Conservation (phyloP, 2,329 filamentous ascomycete species). For the Xylariaceae sp. region DNA sequence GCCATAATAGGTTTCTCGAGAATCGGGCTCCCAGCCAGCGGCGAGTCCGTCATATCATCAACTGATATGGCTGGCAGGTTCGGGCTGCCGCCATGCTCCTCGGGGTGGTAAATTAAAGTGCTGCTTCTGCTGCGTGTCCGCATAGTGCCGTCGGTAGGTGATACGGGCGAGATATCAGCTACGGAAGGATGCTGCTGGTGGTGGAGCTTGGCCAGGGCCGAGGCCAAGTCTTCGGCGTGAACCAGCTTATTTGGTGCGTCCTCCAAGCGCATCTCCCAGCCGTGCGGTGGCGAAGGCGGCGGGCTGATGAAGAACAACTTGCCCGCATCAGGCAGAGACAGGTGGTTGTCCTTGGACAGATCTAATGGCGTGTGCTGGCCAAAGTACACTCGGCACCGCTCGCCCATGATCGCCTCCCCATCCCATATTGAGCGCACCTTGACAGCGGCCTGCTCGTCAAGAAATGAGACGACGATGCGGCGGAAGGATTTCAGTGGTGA, state of each 20-base stretch:
- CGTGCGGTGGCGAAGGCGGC: constrained; percentile 63
- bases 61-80: constrained; percentile 62
- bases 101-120: constrained; percentile 62
- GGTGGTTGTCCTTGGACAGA: constrained; percentile 48
- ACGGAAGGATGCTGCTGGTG: constrained; percentile 35
- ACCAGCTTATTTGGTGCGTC: constrained; percentile 67
- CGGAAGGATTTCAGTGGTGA: constrained; percentile 78
- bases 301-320: constrained; percentile 72
- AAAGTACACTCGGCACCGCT: constrained; percentile 65
- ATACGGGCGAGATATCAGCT: constrained; percentile 32
- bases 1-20: constrained; percentile 49
- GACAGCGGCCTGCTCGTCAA: constrained; percentile 64
- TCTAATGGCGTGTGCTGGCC: constrained; percentile 58
- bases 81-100: constrained; percentile 51
- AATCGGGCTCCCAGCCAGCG: constrained; percentile 37
- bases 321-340: constrained; percentile 63
- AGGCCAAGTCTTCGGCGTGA: constrained; percentile 64
- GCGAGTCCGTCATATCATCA: constrained; percentile 61
- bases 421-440: constrained; percentile 69
- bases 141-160: constrained; percentile 38
- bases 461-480: constrained; percentile 77
- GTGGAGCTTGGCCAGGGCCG: constrained; percentile 60
- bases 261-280: constrained; percentile 65
- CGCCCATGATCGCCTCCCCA: constrained; percentile 67
- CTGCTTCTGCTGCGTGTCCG: constrained; percentile 55